Conservation (phyloP, 2,329 filamentous ascomycete genomes). For the Penicillium griseofulvum region DNA sequence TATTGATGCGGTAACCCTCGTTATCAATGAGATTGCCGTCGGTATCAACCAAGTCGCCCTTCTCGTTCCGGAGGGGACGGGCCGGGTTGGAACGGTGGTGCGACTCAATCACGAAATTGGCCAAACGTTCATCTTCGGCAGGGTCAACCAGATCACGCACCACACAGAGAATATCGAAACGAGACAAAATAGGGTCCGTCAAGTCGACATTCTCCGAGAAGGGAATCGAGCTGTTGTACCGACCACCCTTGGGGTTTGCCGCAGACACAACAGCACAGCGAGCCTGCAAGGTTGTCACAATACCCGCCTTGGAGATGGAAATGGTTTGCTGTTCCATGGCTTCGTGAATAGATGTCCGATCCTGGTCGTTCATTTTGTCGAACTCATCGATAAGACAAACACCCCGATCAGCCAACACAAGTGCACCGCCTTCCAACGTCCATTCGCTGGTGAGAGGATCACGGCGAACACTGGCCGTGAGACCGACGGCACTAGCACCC, state of each 20-base stretch:
- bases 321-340: slow-evolving; percentile 99
- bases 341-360: slow-evolving; percentile 97
- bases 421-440: slow-evolving; percentile 92
- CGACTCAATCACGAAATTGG: slow-evolving; percentile 90
- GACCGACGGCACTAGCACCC: slow-evolving; percentile 93
- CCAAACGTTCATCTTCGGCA: slow-evolving; percentile 84
- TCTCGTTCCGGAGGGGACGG: slow-evolving; percentile 49
- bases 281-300: slow-evolving; percentile 94
- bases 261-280: slow-evolving; percentile 95
- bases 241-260: slow-evolving; percentile 91
- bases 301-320: slow-evolving; percentile 97
- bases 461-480: slow-evolving; percentile 92
- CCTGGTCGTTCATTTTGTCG: slow-evolving; percentile 99
- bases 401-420: slow-evolving; percentile 91
- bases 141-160: slow-evolving; percentile 95
- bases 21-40: slow-evolving; percentile 59
- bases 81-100: slow-evolving; percentile 84
- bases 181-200: slow-evolving; percentile 93
- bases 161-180: slow-evolving; percentile 96
- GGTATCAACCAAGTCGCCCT: slow-evolving; percentile 44
- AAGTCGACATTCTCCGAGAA: slow-evolving; percentile 96
- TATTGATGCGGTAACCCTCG: slow-evolving; percentile 54
- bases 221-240: slow-evolving; percentile 93
- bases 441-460: slow-evolving; percentile 95
- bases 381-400: slow-evolving; percentile 98